Conservation (phyloP, 2,329 filamentous ascomycete genomes). For the Talaromyces islandicus region DNA sequence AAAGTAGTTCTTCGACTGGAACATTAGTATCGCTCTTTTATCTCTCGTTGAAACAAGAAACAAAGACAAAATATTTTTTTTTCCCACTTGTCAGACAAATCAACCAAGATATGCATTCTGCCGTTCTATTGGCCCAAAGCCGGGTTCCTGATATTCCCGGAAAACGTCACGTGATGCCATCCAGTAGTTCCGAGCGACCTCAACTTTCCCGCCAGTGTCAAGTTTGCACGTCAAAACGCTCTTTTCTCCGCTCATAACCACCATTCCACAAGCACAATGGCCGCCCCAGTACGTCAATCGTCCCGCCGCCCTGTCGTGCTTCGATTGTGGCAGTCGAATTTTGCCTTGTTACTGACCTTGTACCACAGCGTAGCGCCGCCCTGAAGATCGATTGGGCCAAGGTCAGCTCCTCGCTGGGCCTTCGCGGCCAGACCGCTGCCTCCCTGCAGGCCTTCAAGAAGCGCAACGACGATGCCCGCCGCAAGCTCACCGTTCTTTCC, state of each 20-base stretch:
- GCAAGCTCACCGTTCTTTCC: constrained; percentile 77
- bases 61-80: neutral
- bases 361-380: constrained; percentile 81
- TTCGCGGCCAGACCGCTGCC: constrained; percentile 87
- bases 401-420: constrained; percentile 87
- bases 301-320: neutral
- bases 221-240: constrained; percentile 11
- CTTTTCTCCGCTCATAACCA: constrained; percentile 13
- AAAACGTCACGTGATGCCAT: constrained; percentile 7
- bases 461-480: constrained; percentile 97
- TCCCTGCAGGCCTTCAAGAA: constrained; percentile 97
- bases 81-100: neutral
- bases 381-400: constrained; percentile 99
- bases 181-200: constrained; percentile 1
- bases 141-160: constrained; percentile 6
- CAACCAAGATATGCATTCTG: neutral
- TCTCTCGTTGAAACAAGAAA: neutral
- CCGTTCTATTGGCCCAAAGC: neutral
- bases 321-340: neutral
- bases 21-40: neutral
- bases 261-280: constrained; percentile 16
- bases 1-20: neutral
- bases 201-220: constrained; percentile 9
- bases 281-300: constrained; percentile 25
- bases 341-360: constrained; percentile 16